Base-by-base conservation (phyloP, 805 yeast species). In the Ogataea polymorpha region DNA sequence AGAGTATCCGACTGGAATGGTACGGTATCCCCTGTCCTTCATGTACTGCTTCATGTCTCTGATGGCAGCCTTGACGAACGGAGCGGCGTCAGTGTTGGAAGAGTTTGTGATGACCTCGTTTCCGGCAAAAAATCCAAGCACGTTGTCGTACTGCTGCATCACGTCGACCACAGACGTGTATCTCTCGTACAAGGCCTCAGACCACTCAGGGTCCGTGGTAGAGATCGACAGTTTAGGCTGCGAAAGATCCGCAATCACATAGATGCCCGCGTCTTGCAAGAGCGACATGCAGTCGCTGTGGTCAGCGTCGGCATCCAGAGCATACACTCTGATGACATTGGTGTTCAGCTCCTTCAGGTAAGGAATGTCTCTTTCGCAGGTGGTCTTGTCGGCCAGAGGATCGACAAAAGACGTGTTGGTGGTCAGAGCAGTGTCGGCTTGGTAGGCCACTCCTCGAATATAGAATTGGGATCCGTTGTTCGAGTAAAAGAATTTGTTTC, bases 61-160 rank as follows among this genome's bases (percentile, higher is more conserved):
- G 44, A 85, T 65, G 23, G 91, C 91, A 47, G 91, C 91, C 65
- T 85, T 85, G 50, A 85, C 91, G 60, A 76, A 85, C 27, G 91
- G 82, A 41, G 91, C 84, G 43, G 91, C 82, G 48, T 72, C 81
- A 43, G 90, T 80, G 67, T 81, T 83, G 53, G 76, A 59, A 23
- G 60, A 61, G 54, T 77, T 72, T 66, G 84, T 83, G 56, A 88
- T 75, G 48, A 85, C 91, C 72, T 85, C 91, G 60, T 85, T 85
- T 73, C 91, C 91, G 35, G 91, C 91, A 62, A 84, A 84, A 74
- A 84, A 85, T 55, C 93, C 93, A 51, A 85, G 69, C 37, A 82
- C 72, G 62, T 84, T 85, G 56, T 86, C 74, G 65, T 83, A 84
- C 59, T 75, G 71, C 44, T 76, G 76, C 72, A 85, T 79, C 55